Base-by-base conservation (phyloP, 805 yeast species). In the Sporopachydermia quercuum region DNA sequence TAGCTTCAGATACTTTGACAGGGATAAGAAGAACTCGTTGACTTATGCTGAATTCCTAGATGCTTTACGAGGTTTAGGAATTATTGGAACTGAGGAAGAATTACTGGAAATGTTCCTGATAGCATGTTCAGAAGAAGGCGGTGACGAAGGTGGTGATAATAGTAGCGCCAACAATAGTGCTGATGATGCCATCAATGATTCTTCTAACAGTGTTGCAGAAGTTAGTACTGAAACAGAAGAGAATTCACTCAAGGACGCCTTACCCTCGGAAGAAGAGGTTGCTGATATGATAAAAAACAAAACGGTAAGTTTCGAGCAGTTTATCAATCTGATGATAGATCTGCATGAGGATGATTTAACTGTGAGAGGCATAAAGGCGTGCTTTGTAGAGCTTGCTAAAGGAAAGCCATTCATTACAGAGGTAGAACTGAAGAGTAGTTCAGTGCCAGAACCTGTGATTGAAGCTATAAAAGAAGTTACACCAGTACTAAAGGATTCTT, bases 41-140 rank as follows among this genome's bases (percentile, higher is more conserved):
- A 55, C 57, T 23, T 62, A 62, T 40, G 38, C 44, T 6, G 74
- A 70, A 48, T 70, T 70, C 43, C 51, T 57, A 3, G 61, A 60
- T 0, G 67, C 71, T 2, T 49, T 69, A 42, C 58, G 59, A n/a
- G 52, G 61, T 34, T 50, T 68, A 16, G 69, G 70, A 16, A 57
- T 64, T 1, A 57, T 54, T 3, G 53, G 62, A 37, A 43, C 52
- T 2, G 58, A 53, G 8, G 55, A 48, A 1, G 67, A 63, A 42
- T 52, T 55, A 38, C 55, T 52, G 30, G 62, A 64, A 19, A 50
- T 66, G n/a, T 65, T 65, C 41, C n/a, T n/a, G n/a, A n/a, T n/a
- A n/a, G n/a, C n/a, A n/a, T n/a, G n/a, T 50, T 18, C 40, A 49
- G 4, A 50, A 45, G 14, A 34, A 39, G 4, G 50, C 48, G 5